Evolutionary conservation across 2,329 filamentous ascomycete genomes (phyloP).

Genomic region (Biscogniauxia marginata): DNA sequence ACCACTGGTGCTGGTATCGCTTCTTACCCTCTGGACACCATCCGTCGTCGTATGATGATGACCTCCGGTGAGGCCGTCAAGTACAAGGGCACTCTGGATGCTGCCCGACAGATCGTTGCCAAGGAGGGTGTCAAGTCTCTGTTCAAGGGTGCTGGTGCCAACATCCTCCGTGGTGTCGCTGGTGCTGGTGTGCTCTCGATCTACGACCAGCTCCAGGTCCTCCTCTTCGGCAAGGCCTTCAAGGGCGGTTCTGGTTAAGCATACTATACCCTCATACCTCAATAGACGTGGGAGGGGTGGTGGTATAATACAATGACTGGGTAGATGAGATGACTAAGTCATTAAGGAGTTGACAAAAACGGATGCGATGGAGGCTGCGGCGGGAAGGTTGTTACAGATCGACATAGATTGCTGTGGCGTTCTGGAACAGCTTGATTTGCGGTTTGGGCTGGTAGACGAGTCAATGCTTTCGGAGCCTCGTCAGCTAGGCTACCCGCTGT

Average conservation of each 20-base stretch:
- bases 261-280: slow-evolving; percentile 34
- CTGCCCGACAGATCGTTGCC: slow-evolving; percentile 93
- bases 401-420: slow-evolving; percentile 37
- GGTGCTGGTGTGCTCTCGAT: slow-evolving; percentile 99
- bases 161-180: slow-evolving; percentile 99
- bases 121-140: slow-evolving; percentile 98
- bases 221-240: slow-evolving; percentile 99
- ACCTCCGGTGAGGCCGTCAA: slow-evolving; percentile 97
- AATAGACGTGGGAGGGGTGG: slow-evolving; percentile 41
- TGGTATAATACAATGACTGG: slow-evolving; percentile 35
- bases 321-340: slow-evolving; percentile 31
- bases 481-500: slow-evolving; percentile 53
- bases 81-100: slow-evolving; percentile 97
- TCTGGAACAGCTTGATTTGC: slow-evolving; percentile 38
- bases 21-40: slow-evolving; percentile 99
- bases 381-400: slow-evolving; percentile 38
- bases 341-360: slow-evolving; percentile 42
- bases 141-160: slow-evolving; percentile 99
- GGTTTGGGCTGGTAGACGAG: slow-evolving; percentile 30
- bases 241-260: slow-evolving; percentile 61
- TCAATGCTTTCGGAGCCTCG: slow-evolving; percentile 46
- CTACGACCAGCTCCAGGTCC: slow-evolving; percentile 99
- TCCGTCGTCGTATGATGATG: slow-evolving; percentile 99
- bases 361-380: slow-evolving; percentile 46
- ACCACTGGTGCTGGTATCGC: slow-evolving; percentile 99